Base-by-base conservation (phyloP, 2,329 filamentous ascomycete species). In the Sarocladiaceae sp. region DNA sequence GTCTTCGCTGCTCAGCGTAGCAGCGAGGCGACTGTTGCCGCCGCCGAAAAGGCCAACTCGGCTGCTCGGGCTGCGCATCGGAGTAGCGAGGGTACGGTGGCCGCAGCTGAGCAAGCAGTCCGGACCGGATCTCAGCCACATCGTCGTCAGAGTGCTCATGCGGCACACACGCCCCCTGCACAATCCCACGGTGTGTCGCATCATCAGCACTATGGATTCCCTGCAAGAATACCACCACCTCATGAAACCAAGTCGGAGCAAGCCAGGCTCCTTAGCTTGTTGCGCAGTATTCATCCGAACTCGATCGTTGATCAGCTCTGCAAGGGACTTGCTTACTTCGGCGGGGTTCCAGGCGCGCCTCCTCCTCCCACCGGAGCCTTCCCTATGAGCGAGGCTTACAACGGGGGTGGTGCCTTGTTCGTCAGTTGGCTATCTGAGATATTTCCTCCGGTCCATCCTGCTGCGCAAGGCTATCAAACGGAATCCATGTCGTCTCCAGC, bases 351-450 rank as follows among this genome's bases (percentile, higher is more conserved):
- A 29, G 73, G 71, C 21, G 72, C 70, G 4, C 72, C 73, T 6
- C 69, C 73, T 5, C 70, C 76, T n/a, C 67, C 70, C 0, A 58
- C 68, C 21, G 66, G 73, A 50, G 62, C 59, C 2, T 82, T 82
- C 43, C 78, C 79, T 2, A 63, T 68, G 20, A 82, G 79, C 51
- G 70, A 68, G 9, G 66, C 70, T 37, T 67, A 67, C 11, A 80
- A 81, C 54, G 78, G 79, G 3, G 63, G 72, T 1, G 80, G 79
- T 2, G 69, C 70, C 16, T 61, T 78, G 10, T 77, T 83, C 47
- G 68, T 83, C 23, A 73, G 75, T 16, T 83, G 79, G 78, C 61
- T 82, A 34, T 66, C 76, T 11, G 79, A 83, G 53, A 79, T 83
- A 44, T 83, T 83, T 48, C 78, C 78, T 15, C 66, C 62, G 27